These are phyloP conservation scores for Paecilomyces sp. DNA, from an alignment of 2,329 filamentous ascomycete species.

Conservation along the genomic window DNA sequence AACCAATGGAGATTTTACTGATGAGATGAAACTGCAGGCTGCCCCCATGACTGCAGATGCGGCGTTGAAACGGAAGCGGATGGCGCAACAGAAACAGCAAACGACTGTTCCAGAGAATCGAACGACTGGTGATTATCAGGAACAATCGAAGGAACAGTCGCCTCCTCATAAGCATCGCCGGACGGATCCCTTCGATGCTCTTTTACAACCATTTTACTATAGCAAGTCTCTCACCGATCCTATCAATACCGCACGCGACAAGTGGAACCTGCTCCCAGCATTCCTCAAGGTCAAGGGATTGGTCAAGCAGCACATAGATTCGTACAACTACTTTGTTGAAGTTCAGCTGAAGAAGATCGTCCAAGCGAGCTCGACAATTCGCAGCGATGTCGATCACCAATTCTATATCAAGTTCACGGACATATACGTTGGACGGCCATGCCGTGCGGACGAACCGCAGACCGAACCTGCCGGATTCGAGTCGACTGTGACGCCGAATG, in stretches of 20 bases:
- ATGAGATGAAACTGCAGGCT: constrained; percentile 8
- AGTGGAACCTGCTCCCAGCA: constrained; percentile 95
- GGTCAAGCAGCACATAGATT: constrained; percentile 97
- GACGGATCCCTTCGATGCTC: constrained; percentile 49
- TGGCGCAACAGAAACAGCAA: constrained; percentile 18
- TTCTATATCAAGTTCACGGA: constrained; percentile 91
- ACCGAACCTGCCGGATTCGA: constrained; percentile 47
- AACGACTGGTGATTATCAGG: constrained; percentile 9
- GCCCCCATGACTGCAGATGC: constrained; percentile 13
- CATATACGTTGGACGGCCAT: constrained; percentile 77
- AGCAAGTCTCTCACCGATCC: constrained; percentile 61
- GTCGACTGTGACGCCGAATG: constrained; percentile 74
- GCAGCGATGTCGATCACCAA: constrained; percentile 84
- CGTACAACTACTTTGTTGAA: constrained; percentile 97
- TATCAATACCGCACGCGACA: constrained; percentile 69
- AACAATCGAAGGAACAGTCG: constrained; percentile 11
- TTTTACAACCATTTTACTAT: constrained; percentile 64
- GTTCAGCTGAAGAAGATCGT: constrained; percentile 97
- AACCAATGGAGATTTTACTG: constrained; percentile 3
- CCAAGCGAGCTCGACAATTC: constrained; percentile 77
- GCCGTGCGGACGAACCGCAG: constrained; percentile 67
- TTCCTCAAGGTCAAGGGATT: constrained; percentile 96
- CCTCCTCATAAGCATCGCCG: constrained; percentile 18
- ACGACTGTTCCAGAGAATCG: constrained; percentile 11
- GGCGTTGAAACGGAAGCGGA: constrained; percentile 17